A percentile compares a stretch with the other conserved stretches of the same genome.
Evolutionary conservation across 805 yeast species (phyloP).

Genomic region (Teunomyces stri): DNA sequence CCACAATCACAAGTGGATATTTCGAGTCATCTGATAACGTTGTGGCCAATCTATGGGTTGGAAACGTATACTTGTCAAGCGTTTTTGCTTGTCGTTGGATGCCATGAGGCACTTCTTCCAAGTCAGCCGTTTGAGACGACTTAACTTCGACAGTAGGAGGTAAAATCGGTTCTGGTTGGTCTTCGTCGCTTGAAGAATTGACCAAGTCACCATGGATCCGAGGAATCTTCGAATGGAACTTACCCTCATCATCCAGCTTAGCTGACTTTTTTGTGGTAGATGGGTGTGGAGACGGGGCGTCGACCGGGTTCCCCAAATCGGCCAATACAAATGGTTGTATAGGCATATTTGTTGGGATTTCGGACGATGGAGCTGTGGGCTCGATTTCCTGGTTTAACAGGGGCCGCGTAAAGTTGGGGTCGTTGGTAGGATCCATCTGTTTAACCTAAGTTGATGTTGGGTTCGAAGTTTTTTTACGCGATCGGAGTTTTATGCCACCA

Average conservation of each 20-base stretch:
- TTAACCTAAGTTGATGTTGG: not conserved
- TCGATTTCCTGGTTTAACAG: constrained; percentile 58
- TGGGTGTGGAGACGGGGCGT: constrained; percentile 67
- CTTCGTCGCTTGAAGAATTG: constrained; percentile 42
- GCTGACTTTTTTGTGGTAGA: constrained; percentile 14
- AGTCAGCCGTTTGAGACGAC: constrained; percentile 76
- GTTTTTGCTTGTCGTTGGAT: constrained; percentile 80
- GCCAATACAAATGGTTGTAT: constrained; percentile 78
- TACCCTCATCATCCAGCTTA: constrained; percentile 8
- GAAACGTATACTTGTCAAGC: constrained; percentile 72
- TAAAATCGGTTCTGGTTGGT: constrained; percentile 16
- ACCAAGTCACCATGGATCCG: constrained; percentile 55
- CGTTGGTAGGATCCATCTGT: constrained; percentile 84
- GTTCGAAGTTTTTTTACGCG: not conserved
- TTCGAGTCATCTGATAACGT: constrained; percentile 70
- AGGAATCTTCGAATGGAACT: constrained; percentile 45
- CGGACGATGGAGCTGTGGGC: constrained; percentile 65
- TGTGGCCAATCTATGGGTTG: constrained; percentile 79
- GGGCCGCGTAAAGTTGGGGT: constrained; percentile 87
- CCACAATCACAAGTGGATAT: constrained; percentile 89
- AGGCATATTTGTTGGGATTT: constrained; percentile 72
- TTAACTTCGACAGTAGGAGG: constrained; percentile 47
- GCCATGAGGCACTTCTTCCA: constrained; percentile 97
- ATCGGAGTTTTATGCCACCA: not conserved
- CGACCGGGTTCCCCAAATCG: constrained; percentile 66